Evolutionary conservation across 2,329 filamentous ascomycete genomes (phyloP).

Genomic region (Arthrobotrys sphaeroides): DNA sequence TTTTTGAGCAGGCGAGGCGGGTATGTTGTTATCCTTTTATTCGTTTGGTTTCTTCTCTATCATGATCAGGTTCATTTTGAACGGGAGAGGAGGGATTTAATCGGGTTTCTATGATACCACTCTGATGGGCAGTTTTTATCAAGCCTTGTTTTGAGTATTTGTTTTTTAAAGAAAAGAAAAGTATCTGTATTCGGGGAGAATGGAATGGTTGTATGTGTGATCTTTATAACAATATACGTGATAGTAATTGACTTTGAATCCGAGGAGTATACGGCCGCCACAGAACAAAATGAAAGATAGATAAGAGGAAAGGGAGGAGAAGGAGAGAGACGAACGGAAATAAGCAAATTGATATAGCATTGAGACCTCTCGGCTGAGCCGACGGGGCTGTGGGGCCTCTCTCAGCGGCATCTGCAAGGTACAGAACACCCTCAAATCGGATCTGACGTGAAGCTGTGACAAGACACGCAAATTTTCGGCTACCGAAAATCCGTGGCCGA

Average conservation of each 20-base stretch:
- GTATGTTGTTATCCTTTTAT: too few relatives aligned
- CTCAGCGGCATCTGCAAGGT: too few relatives aligned
- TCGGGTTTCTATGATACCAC: not conserved
- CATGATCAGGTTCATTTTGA: too few relatives aligned
- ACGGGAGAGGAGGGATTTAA: not conserved
- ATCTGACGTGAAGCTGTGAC: too few relatives aligned
- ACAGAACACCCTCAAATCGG: too few relatives aligned
- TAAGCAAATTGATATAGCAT: not conserved
- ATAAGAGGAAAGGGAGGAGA: not conserved
- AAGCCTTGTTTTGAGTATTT: not conserved
- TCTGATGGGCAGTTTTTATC: too few relatives aligned
- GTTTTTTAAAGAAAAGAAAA: too few relatives aligned
- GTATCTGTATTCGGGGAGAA: too few relatives aligned
- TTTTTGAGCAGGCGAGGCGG: too few relatives aligned
- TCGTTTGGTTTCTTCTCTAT: too few relatives aligned
- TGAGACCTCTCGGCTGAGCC: conserved; percentile 8
- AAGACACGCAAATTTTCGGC: conserved; percentile 26
- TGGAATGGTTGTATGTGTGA: not conserved
- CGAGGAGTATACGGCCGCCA: too few relatives aligned
- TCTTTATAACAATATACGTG: not conserved
- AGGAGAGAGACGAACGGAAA: not conserved
- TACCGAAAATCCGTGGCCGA: conserved; percentile 50
- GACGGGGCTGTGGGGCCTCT: not conserved
- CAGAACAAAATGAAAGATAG: not conserved
- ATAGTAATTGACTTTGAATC: not conserved